These are phyloP conservation scores for Rhizopogon sp. DNA, from an alignment of 768 basidiomycete species.

Conservation along the genomic window DNA sequence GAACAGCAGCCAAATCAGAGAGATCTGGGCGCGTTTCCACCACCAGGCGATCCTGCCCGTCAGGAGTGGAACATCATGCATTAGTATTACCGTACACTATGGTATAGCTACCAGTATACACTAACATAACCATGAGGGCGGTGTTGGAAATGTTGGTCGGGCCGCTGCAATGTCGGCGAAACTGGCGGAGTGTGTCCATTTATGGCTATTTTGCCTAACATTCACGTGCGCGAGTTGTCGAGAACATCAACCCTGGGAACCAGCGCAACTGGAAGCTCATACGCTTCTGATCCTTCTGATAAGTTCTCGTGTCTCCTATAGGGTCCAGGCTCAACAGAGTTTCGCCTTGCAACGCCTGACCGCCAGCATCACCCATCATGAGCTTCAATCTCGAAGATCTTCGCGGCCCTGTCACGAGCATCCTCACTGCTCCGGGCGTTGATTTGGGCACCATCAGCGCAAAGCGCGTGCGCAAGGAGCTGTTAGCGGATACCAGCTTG, in stretches of 20 bases:
- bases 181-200: neutral
- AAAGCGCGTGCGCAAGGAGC: constrained; percentile 82
- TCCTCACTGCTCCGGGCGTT: constrained; percentile 71
- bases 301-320: neutral
- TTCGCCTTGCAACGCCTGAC: neutral
- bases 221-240: neutral
- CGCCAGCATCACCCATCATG: constrained; percentile 31
- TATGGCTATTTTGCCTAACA: neutral
- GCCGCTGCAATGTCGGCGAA: too few relatives aligned
- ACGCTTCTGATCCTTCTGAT: neutral
- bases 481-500: constrained; percentile 38
- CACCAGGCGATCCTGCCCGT: constrained; percentile 57
- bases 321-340: neutral
- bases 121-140: neutral
- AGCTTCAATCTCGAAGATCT: constrained; percentile 48
- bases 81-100: constrained; percentile 19
- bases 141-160: too few relatives aligned
- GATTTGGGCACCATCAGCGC: constrained; percentile 81
- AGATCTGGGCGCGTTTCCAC: constrained; percentile 50
- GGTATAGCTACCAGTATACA: too few relatives aligned
- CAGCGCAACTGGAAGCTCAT: neutral
- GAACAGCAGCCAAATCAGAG: constrained; percentile 35
- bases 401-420: constrained; percentile 57
- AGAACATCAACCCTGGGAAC: constrained; percentile 1
- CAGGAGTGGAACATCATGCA: constrained; percentile 63